Conservation (phyloP, 1,139 yeast genomes). For the Candida labiduridarum region DNA sequence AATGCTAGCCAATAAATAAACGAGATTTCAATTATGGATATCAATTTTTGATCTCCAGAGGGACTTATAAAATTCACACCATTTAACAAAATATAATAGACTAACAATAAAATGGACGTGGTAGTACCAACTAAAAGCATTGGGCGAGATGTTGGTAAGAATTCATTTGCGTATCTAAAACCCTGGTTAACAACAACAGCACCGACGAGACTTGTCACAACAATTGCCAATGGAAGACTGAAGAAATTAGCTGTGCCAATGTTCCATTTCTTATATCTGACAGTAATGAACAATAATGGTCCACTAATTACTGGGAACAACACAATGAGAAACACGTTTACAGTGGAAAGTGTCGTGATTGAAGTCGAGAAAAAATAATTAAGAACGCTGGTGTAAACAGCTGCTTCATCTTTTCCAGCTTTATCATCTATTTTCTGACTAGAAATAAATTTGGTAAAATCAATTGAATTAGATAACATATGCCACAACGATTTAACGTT, state of each 20-base stretch:
- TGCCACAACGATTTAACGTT: conserved; percentile 74
- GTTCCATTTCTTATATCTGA: conserved; percentile 54
- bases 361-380: conserved; percentile 63
- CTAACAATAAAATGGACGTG: conserved; percentile 50
- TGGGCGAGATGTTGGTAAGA: conserved; percentile 60
- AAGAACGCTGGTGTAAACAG: conserved; percentile 64
- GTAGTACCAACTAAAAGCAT: conserved; percentile 36
- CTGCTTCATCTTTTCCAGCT: conserved; percentile 37
- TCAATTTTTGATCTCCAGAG: conserved; percentile 72
- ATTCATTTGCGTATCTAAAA: conserved; percentile 48
- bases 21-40: conserved; percentile 61
- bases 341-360: conserved; percentile 42
- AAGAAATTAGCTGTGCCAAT: conserved; percentile 38
- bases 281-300: conserved; percentile 48
- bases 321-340: conserved; percentile 54
- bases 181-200: conserved; percentile 28
- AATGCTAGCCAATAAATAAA: conserved; percentile 59
- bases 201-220: conserved; percentile 32
- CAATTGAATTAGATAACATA: conserved; percentile 74
- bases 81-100: conserved; percentile 60
- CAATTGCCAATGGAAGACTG: conserved; percentile 56
- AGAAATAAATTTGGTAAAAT: conserved; percentile 47
- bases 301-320: conserved; percentile 57
- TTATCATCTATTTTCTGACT: conserved; percentile 42
- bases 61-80: conserved; percentile 42